Conservation (phyloP, 192 early-diverging fungal genomes). For the Allomyces macrogynus region DNA sequence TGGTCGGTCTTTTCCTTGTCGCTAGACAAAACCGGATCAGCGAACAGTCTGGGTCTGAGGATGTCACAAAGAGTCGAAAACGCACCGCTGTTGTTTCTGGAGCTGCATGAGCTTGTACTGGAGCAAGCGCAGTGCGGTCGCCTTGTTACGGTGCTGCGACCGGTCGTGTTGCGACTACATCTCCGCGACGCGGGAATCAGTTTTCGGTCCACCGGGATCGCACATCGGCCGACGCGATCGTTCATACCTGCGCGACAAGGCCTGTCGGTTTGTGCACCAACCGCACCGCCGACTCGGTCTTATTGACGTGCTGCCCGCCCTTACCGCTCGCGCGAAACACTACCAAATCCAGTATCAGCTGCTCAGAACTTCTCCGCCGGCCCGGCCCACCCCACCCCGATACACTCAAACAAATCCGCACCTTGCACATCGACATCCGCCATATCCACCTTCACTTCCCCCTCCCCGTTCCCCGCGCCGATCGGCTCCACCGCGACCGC, state of each 20-base stretch:
- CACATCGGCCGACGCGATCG: background rate
- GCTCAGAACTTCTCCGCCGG: too few species aligned
- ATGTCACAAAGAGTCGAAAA: too few species aligned
- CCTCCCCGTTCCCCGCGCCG: background rate
- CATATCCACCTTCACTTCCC: constrained; percentile 4
- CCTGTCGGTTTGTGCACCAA: constrained; percentile 32
- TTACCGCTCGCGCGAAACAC: constrained; percentile 12
- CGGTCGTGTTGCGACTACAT: constrained; percentile 20
- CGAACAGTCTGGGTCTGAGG: too few species aligned
- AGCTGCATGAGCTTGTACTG: constrained; percentile 17
- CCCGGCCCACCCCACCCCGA: too few species aligned
- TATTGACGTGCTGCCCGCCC: constrained; percentile 38
- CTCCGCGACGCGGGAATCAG: background rate
- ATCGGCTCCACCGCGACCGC: background rate
- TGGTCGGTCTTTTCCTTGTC: constrained; percentile 17
- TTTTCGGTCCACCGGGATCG: too few species aligned
- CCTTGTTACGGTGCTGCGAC: constrained; percentile 32
- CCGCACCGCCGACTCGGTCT: constrained; percentile 28
- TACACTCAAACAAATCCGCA: too few species aligned
- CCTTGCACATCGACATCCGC: constrained; percentile 2
- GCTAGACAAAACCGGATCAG: too few species aligned
- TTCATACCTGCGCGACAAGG: constrained; percentile 14
- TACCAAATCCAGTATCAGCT: too few species aligned
- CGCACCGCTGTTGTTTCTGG: constrained; percentile 6
- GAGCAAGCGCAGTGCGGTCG: constrained; percentile 24